phyloP scores from a whole-genome alignment of 768 basidiomycete species.

The Termitomyces sp. region DNA sequence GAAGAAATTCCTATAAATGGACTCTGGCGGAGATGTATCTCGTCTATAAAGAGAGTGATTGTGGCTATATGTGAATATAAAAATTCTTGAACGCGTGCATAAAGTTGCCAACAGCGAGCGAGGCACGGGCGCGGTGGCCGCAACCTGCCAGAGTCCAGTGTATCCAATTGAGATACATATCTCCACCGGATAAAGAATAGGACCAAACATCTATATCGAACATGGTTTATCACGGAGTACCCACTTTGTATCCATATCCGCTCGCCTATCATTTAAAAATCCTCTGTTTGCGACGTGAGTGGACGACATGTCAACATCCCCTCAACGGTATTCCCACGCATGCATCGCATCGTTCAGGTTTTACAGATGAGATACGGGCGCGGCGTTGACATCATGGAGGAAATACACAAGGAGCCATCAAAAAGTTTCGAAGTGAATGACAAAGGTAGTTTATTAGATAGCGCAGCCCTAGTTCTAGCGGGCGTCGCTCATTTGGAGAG shows the following conservation, averaged over 20 bases:
- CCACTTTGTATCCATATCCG: no score
- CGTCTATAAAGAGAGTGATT: not conserved
- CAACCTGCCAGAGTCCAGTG: no score
- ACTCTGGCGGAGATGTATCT: not conserved
- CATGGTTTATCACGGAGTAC: not conserved
- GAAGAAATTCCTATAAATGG: not conserved
- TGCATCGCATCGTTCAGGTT: not conserved
- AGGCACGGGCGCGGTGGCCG: not conserved
- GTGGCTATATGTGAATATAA: not conserved
- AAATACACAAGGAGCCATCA: not conserved
- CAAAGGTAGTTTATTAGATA: not conserved
- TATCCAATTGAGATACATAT: not conserved
- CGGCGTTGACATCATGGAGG: not conserved
- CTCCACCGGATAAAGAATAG: no score
- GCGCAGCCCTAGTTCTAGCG: not conserved
- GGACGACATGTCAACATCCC: not conserved
- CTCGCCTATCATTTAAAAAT: not conserved
- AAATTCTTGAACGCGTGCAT: not conserved
- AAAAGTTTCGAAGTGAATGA: not conserved
- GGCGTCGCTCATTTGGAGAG: not conserved
- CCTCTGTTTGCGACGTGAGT: not conserved
- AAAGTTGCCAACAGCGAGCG: not conserved
- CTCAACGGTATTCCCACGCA: no score
- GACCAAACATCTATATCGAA: not conserved
- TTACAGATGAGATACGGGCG: not conserved